Conservation (phyloP, 2,329 filamentous ascomycete genomes). For the Pseudogymnoascus sp. region DNA sequence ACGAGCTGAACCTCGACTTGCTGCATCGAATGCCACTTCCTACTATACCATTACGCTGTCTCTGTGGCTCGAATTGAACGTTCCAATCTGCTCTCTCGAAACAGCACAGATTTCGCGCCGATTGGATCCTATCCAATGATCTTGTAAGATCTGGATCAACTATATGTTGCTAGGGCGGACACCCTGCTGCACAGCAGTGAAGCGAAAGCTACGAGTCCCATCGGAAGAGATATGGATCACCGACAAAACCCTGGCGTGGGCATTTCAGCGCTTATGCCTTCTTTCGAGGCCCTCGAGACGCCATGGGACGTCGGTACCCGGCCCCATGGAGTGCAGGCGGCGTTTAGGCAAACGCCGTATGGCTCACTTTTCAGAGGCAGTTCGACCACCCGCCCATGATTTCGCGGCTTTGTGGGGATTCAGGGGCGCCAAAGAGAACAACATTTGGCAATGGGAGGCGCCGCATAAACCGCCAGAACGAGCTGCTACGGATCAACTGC, state of each 20-base stretch:
- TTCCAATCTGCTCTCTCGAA: background rate
- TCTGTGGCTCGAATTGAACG: background rate
- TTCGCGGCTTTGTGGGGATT: conserved; percentile 19
- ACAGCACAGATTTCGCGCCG: background rate
- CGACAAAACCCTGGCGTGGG: conserved; percentile 46
- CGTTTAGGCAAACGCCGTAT: conserved; percentile 29
- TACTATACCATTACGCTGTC: background rate
- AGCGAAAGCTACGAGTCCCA: conserved; percentile 33
- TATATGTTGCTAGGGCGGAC: conserved; percentile 4
- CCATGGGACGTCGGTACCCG: conserved; percentile 30
- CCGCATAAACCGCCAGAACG: conserved; percentile 17
- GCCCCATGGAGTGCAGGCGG: conserved; percentile 29
- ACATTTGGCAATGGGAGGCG: conserved; percentile 27
- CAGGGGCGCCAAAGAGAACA: conserved; percentile 21
- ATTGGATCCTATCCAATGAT: background rate
- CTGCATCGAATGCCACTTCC: background rate
- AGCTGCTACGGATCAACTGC: conserved; percentile 12
- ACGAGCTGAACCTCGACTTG: background rate
- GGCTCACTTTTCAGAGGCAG: conserved; percentile 23
- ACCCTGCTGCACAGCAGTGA: conserved; percentile 44
- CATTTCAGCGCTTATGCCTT: conserved; percentile 42
- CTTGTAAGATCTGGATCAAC: too few relatives aligned
- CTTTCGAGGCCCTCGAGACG: conserved; percentile 26
- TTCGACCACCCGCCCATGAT: conserved; percentile 15
- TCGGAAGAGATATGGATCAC: conserved; percentile 51